Percentiles rank a stretch among this genome's conserved stretches.
Evolutionary conservation across 352 stramenopile species (phyloP).

Genomic region (Pythium sp.): DNA sequence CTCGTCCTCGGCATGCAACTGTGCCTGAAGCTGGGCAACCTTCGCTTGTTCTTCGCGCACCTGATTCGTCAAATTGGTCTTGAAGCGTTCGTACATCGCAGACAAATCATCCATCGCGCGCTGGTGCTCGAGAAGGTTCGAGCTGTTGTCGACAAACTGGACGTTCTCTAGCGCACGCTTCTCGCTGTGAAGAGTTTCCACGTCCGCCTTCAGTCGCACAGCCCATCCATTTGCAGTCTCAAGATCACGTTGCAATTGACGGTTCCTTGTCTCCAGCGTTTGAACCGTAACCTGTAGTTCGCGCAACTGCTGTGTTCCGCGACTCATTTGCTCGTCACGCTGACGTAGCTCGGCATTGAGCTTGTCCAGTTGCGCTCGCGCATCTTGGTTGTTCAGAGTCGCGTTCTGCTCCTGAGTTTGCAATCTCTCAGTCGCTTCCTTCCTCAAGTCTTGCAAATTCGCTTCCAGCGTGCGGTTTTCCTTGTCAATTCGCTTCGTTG

Average conservation of each 20-base stretch:
- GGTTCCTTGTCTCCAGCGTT: conserved; percentile 34
- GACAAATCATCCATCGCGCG: conserved; percentile 27
- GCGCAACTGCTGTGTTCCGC: conserved; percentile 39
- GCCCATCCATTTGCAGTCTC: conserved; percentile 30
- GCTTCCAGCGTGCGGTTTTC: conserved; percentile 50
- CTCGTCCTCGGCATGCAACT: conserved; percentile 30
- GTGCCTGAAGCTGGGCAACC: conserved; percentile 34
- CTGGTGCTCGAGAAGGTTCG: conserved; percentile 22
- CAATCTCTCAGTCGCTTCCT: conserved; percentile 43
- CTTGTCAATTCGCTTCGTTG: conserved; percentile 43
- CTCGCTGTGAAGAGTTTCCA: conserved; percentile 38
- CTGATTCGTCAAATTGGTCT: conserved; percentile 34
- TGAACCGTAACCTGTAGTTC: conserved; percentile 27
- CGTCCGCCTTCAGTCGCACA: conserved; percentile 29
- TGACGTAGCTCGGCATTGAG: conserved; percentile 34
- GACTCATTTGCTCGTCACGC: conserved; percentile 46
- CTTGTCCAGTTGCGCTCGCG: conserved; percentile 37
- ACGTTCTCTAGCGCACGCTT: conserved; percentile 34
- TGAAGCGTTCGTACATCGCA: conserved; percentile 41
- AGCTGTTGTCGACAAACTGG: conserved; percentile 18
- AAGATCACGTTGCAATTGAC: conserved; percentile 30
- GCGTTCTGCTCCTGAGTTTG: conserved; percentile 43
- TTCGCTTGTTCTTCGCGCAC: conserved; percentile 46
- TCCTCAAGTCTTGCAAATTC: conserved; percentile 50
- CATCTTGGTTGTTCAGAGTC: conserved; percentile 42